Base-by-base conservation (phyloP, 1,284 basidiomycete genomes). In the Dichomitus squalens region DNA sequence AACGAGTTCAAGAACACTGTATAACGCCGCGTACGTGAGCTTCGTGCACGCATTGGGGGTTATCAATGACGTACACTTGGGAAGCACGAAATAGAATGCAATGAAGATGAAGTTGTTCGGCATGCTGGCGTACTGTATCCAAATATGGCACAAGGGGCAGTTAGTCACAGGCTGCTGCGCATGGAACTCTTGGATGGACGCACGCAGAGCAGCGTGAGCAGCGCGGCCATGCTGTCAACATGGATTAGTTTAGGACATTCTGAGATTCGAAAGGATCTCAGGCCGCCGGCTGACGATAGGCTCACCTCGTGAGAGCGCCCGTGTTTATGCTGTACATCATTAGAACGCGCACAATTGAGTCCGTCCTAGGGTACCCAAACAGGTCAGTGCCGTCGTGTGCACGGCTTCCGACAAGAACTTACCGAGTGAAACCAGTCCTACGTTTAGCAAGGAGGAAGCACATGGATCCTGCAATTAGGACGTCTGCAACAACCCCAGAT, bases 41-140 rank as follows among this genome's bases (percentile, higher is more conserved):
- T 6, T 23, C 33, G 40, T 58, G 57, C 12, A 44, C 36, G 47
- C 49, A 23, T 18, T 16, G 9, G 6, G 25, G 16, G 36, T 25
- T 21, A 7, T n/a, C 14, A 31, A 58, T 55, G 18, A 53, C 63
- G 9, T 34, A 66, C 66, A 49, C 47, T 68, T 68, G 29, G 66
- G 59, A 38, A 68, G 63, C 14, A 59, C 52, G 49, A 65, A 63
- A 36, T 68, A 66, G 49, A 68, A 61, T 1, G 59, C 66, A 38
- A 68, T 65, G 52, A 65, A 68, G 40, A 68, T 47, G 54, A 65
- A 68, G 49, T 65, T 66, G 50, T 63, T 34, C 4, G 66, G 65
- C 59, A 66, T 65, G 20, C 36, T 53, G 0, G 65, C 61, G 52
- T 59, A 68, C 66, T 68, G 48, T 47, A 12, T 29, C 18, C 27